These are phyloP conservation scores for Ganoderma resinaceum DNA, from an alignment of 1,284 basidiomycete species.

Conservation along the genomic window DNA sequence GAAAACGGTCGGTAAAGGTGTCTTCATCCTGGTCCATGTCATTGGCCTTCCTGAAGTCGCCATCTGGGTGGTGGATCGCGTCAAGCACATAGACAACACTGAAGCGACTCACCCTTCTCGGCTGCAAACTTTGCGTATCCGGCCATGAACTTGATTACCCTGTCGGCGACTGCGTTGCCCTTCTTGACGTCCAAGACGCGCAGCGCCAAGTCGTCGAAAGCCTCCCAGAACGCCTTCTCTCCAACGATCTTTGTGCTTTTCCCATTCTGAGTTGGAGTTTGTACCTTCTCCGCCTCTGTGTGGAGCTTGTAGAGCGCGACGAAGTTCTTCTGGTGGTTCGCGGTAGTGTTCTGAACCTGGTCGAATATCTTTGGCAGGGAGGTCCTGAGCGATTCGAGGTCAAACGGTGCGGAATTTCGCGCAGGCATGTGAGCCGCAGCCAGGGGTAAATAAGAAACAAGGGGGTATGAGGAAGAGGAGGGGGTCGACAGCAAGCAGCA, in stretches of 20 bases:
- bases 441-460: neutral
- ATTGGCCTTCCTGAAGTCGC: constrained; percentile 44
- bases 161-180: constrained; percentile 81
- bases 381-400: constrained; percentile 43
- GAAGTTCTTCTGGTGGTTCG: constrained; percentile 93
- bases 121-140: constrained; percentile 83
- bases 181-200: constrained; percentile 86
- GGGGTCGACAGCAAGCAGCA: neutral
- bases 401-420: constrained; percentile 37
- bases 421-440: constrained; percentile 39
- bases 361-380: constrained; percentile 71
- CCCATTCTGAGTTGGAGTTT: constrained; percentile 58
- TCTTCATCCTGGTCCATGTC: constrained; percentile 70
- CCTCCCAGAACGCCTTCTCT: constrained; percentile 82
- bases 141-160: constrained; percentile 86
- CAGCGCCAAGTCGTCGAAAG: constrained; percentile 76
- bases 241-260: constrained; percentile 70
- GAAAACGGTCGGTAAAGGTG: constrained; percentile 77
- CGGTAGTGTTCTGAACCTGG: constrained; percentile 83
- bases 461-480: neutral
- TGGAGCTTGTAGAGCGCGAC: constrained; percentile 90
- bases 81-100: neutral
- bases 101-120: constrained; percentile 70
- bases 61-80: constrained; percentile 30
- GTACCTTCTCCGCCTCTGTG: constrained; percentile 64